A percentile compares a stretch with the other conserved stretches of the same genome.
phyloP scores from a whole-genome alignment of 441 rosid species.

The Daphne laureola region DNA sequence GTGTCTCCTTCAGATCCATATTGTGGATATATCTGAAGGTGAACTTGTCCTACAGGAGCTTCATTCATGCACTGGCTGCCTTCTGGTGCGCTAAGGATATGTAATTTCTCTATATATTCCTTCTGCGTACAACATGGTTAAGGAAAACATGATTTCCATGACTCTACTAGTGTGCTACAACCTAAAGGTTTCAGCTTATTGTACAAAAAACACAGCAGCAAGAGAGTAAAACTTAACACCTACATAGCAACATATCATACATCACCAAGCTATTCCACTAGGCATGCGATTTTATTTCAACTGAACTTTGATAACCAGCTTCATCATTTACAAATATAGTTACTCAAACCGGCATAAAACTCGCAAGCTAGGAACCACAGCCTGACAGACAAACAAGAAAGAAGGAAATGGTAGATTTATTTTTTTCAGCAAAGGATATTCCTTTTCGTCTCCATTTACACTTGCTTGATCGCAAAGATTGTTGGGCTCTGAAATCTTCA shows the following conservation, averaged over 20 bases:
- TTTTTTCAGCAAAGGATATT: slow-evolving; percentile 68
- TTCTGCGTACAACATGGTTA: slow-evolving; percentile 73
- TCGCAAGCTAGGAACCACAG: too few species aligned
- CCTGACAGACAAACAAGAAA: slow-evolving; percentile 2
- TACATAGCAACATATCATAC: too few species aligned
- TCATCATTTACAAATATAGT: too few species aligned
- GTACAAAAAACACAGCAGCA: too few species aligned
- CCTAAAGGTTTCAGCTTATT: too few species aligned
- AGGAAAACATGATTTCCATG: slow-evolving; percentile 27
- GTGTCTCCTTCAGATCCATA: slow-evolving; percentile 43
- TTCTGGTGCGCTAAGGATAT: slow-evolving; percentile 52
- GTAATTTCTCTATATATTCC: slow-evolving; percentile 60
- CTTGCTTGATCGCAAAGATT: slow-evolving; percentile 84
- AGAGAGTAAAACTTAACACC: too few species aligned
- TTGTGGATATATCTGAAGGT: slow-evolving; percentile 49
- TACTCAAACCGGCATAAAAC: too few species aligned
- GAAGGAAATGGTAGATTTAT: slow-evolving; percentile 10
- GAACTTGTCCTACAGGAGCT: slow-evolving; percentile 54
- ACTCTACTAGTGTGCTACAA: too few species aligned
- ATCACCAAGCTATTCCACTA: too few species aligned
- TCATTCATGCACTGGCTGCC: slow-evolving; percentile 61
- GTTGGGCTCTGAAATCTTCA: slow-evolving; percentile 48
- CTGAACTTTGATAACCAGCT: too few species aligned
- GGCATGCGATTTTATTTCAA: too few species aligned
- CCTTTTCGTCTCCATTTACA: slow-evolving; percentile 62